Base-by-base conservation (phyloP, 2,329 filamentous ascomycete species). In the Fusarium oxysporum region DNA sequence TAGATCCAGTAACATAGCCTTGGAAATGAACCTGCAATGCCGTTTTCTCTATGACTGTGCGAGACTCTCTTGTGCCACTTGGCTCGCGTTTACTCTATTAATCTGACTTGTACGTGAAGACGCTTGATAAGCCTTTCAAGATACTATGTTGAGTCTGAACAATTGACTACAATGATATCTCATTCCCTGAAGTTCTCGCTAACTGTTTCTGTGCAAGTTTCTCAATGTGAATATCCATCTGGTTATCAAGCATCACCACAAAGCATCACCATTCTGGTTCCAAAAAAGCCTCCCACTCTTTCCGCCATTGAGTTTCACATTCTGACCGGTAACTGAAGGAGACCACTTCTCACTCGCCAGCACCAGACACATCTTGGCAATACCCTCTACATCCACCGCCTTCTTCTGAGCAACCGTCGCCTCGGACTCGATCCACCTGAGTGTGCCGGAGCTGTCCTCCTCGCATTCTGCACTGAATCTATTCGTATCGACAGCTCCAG, bases 1-100 rank as follows among this genome's bases (percentile, higher is more conserved):
- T 40, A 54, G 10, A n/a, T 37, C 3, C 8, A 2, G 6, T 12
- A 16, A 6, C 2, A 0, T 14, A 14, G 2, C 0, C 2, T 37
- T 21, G 0, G 2, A 1, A 11, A 21, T 21, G 4, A 2, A 14
- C 1, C 0, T 25, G 0, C 3, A 11, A 11, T 21, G 0, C 21
- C 4, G 0, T 21, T 19, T 35, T 13, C 2, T 19, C 0, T 19
- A 8, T 23, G 0, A 16, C 8, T 2, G 1, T 14, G 5, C 5
- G 8, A 8, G 8, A 3, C 5, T 1, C 8, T 21, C 12, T 17
- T 19, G 10, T 9, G 6, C 2, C 21, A 17, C 7, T 17, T 50
- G 10, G 1, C 30, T 19, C 3, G 14, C 14, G 0, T 13, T 17
- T 2, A 21, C 4, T 11, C 17, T n/a, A 10, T 21, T 4, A 17